Evolutionary conservation across 2,329 filamentous ascomycete species (phyloP).

Genomic region (Fusarium camptoceras): DNA sequence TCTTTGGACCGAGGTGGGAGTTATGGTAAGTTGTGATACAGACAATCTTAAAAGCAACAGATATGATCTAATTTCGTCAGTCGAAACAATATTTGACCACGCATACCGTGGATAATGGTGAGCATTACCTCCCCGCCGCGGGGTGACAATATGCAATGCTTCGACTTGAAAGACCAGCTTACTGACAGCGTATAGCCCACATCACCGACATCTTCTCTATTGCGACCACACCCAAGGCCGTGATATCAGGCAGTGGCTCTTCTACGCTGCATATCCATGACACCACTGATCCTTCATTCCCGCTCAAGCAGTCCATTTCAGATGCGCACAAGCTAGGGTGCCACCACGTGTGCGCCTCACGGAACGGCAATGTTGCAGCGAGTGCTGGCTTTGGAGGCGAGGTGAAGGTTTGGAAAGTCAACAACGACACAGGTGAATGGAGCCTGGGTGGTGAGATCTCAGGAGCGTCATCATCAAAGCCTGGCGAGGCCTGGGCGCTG

Average conservation of each 20-base stretch:
- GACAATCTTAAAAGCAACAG: background rate
- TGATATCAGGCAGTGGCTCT: slow-evolving; percentile 87
- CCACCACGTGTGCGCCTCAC: slow-evolving; percentile 83
- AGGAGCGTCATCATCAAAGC: slow-evolving; percentile 62
- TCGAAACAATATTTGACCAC: slow-evolving; percentile 98
- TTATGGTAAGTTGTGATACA: slow-evolving; percentile 45
- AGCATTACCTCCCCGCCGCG: slow-evolving; percentile 52
- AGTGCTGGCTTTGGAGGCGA: slow-evolving; percentile 92
- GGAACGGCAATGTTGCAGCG: slow-evolving; percentile 77
- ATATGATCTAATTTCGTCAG: slow-evolving; percentile 59
- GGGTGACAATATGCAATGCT: slow-evolving; percentile 21
- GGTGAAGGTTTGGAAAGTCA: slow-evolving; percentile 81
- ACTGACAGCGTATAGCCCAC: slow-evolving; percentile 70
- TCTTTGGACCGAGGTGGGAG: slow-evolving; percentile 9
- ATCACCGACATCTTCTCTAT: slow-evolving; percentile 86
- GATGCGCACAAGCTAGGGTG: slow-evolving; percentile 88
- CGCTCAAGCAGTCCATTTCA: slow-evolving; percentile 81
- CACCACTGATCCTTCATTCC: slow-evolving; percentile 76
- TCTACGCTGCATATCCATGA: slow-evolving; percentile 85
- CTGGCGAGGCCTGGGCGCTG: slow-evolving; percentile 87
- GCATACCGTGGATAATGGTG: slow-evolving; percentile 89
- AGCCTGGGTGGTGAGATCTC: slow-evolving; percentile 56
- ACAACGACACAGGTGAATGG: slow-evolving; percentile 68
- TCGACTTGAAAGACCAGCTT: slow-evolving; percentile 21
- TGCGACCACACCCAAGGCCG: slow-evolving; percentile 76